Evolutionary conservation across 2,329 filamentous ascomycete genomes (phyloP).

Genomic region (Aureobasidium zeae): DNA sequence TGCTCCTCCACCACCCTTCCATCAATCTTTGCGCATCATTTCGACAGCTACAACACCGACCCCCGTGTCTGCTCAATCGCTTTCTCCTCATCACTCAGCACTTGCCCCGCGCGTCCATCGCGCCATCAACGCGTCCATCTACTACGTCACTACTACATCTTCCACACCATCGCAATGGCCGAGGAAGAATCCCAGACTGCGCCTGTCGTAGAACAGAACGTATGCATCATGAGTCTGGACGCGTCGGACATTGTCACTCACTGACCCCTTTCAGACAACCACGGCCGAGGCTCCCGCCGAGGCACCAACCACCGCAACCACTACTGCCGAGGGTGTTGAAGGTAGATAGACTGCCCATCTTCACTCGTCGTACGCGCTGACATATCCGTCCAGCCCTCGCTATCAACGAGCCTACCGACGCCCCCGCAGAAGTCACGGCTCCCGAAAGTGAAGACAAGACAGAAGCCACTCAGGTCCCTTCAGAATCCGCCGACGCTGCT

Average conservation of each 20-base stretch:
- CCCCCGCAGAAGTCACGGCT: slow-evolving; percentile 17
- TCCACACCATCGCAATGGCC: slow-evolving; percentile 21
- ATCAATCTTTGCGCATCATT: slow-evolving; percentile 10
- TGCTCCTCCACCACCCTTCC: slow-evolving; percentile 8
- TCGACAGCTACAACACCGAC: neutral
- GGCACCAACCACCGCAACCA: neutral
- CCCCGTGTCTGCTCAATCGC: neutral
- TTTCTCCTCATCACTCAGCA: neutral
- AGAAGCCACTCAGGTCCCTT: slow-evolving; percentile 15
- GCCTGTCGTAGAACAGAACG: slow-evolving; percentile 20
- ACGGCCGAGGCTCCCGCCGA: slow-evolving; percentile 11
- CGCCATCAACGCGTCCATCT: slow-evolving; percentile 15
- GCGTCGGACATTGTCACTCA: neutral
- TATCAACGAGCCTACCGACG: slow-evolving; percentile 2
- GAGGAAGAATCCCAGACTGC: slow-evolving; percentile 24
- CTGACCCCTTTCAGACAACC: slow-evolving; percentile 13
- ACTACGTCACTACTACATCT: slow-evolving; percentile 15
- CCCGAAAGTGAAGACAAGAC: slow-evolving; percentile 18
- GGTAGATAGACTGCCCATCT: neutral
- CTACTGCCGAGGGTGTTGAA: slow-evolving; percentile 4
- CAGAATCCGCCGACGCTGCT: slow-evolving; percentile 14
- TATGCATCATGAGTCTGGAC: neutral
- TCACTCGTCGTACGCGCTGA: neutral
- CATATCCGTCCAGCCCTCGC: neutral
- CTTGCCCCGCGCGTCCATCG: slow-evolving; percentile 6